Base-by-base conservation (phyloP, 768 basidiomycete species). In the Royoungia palumana region DNA sequence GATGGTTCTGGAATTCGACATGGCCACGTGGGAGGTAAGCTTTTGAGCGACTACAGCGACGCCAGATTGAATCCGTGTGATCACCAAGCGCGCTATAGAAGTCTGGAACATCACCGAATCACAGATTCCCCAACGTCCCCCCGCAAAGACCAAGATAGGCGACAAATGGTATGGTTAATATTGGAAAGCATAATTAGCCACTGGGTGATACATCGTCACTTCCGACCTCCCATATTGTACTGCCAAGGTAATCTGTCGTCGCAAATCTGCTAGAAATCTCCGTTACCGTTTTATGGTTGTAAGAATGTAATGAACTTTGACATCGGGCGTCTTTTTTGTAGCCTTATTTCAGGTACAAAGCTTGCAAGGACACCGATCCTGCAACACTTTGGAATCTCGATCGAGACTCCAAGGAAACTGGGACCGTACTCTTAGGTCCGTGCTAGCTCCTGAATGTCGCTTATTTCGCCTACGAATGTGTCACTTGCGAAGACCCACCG, bases 1-100 rank as follows among this genome's bases (percentile, higher is more conserved):
- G 65, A 79, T 92, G 54, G 88, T 99, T 1, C 75, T 96, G 54
- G 94, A 97, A 65, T 83, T 97, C 58, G 94, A 95, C 56, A 85
- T 89, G 82, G 78, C 81, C 4, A 85, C 86, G 0, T 99, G 94
- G 94, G 70, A 77, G 79, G 94, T 93, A 54, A 41, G 19, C 10
- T 27, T 64, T 13, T 36, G 48, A 38, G 37, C 44, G 17, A 10
- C 17, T 30, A 24, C 11, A 6, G 10, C 8, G 16, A 20, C 24
- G 24, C 11, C 19, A 24, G 5, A 28, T 46, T 51, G 46, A 30
- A 36, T 19, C 6, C 41, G 11, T 25, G 21, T 24, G 12, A 13
- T 43, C 25, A 22, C 37, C 28, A 60, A 95, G 93, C 80, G 85
- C 11, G 93, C 95, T 8, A 96, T 90, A 58, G 80, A 92, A 53